Base-by-base conservation (phyloP, 257 asterid species). In the Primulina tabacum region DNA sequence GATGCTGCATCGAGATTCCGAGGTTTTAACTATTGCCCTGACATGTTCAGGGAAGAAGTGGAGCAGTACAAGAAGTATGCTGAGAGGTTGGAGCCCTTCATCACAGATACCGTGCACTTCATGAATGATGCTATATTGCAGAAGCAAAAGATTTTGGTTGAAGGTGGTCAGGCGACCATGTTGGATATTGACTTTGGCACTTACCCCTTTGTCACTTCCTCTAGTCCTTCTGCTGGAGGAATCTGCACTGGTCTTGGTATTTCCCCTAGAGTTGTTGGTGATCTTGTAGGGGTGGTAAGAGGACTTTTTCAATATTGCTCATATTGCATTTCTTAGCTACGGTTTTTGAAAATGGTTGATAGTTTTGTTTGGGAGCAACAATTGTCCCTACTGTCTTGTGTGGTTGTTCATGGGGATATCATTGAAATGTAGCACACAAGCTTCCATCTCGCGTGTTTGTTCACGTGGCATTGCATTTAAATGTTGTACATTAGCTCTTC, bases 91-190 rank as follows among this genome's bases (percentile, higher is more conserved):
- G 95, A 89, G 67, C 99, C 99, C 55, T 86, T 67, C 64, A 80
- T 94, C 67, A 78, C 87, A 29, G 99, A 94, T 77, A 94, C 97
- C 0, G 97, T 94, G 76, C 84, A 94, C 74, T 91, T 73, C 85
- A 78, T 94, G 87, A 86, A 89, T 65, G 92, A 91, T 71, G 86
- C 97, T 47, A 79, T 94, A 62, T 70, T 84, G 65, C 86, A 75
- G 80, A 80, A 88, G 37, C 76, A 82, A 73, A 94, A 80, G 85
- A 77, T 94, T 74, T 76, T 94, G 86, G 97, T 94, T 7, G 97
- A 94, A 86, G 99, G 99, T 53, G 97, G 99, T 78, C 99, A 94
- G 79, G 99, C 97, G 55, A 94, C 99, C 40, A 91, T 94, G 99
- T 80, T 94, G 12, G 97, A 94, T 77, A 77, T 94, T 14, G 99